Evolutionary conservation across 768 basidiomycete genomes (phyloP).

Genomic region (Russula ochroleuca): DNA sequence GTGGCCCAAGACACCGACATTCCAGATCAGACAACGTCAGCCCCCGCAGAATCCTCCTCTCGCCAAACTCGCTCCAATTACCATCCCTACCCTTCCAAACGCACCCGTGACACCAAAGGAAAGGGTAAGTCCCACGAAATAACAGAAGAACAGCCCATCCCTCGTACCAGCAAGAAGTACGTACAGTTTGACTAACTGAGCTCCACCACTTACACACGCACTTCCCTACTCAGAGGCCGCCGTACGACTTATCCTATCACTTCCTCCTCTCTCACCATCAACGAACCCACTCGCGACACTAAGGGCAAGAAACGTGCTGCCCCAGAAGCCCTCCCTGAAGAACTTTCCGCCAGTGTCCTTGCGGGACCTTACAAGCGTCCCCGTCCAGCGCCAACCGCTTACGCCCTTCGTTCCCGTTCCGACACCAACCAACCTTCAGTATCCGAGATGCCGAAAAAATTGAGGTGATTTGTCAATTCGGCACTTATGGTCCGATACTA

Average conservation of each 20-base stretch:
- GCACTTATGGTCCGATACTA: not conserved
- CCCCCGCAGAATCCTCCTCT: conserved; percentile 24
- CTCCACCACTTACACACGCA: not conserved
- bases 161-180: conserved; percentile 20
- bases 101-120: conserved; percentile 27
- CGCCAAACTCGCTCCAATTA: conserved; percentile 27
- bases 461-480: conserved; percentile 42
- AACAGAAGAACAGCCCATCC: conserved; percentile 47
- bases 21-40: conserved; percentile 23
- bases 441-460: conserved; percentile 70
- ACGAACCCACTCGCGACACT: conserved; percentile 67
- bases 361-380: conserved; percentile 58
- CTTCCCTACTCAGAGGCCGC: conserved; percentile 47
- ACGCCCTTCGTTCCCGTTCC: conserved; percentile 62
- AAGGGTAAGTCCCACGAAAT: conserved; percentile 69
- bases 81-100: conserved; percentile 22
- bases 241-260: conserved; percentile 47
- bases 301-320: conserved; percentile 94
- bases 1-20: conserved; percentile 33
- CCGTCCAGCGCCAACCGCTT: conserved; percentile 48
- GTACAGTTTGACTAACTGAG: conserved; percentile 34
- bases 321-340: conserved; percentile 64
- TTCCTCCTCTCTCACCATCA: conserved; percentile 53
- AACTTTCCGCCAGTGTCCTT: conserved; percentile 44
- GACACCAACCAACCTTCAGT: conserved; percentile 39